These are phyloP conservation scores for Paraconiothyrium sp. DNA, from an alignment of 2,329 filamentous ascomycete genomes.

Conservation along the genomic window DNA sequence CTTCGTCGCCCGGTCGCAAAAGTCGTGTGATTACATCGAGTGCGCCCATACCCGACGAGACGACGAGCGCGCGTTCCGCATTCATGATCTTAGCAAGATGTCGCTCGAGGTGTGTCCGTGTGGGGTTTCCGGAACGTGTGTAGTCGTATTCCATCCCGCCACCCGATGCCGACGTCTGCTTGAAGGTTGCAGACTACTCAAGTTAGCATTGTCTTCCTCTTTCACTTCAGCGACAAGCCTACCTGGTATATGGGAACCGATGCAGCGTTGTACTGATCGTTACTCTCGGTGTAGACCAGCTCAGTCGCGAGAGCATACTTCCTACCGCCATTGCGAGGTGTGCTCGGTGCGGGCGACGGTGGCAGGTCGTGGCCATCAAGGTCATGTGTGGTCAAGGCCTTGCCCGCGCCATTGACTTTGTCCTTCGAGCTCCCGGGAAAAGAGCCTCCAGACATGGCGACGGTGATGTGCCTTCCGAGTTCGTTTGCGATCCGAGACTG, in stretches of 20 bases:
- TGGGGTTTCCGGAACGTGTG: slow-evolving; percentile 96
- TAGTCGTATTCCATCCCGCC: slow-evolving; percentile 95
- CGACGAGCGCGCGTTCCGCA: slow-evolving; percentile 86
- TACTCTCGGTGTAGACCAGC: slow-evolving; percentile 93
- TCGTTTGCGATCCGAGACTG: slow-evolving; percentile 9
- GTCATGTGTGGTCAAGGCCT: slow-evolving; percentile 51
- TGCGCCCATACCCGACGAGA: slow-evolving; percentile 96
- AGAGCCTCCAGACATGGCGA: slow-evolving; percentile 39
- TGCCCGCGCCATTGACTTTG: slow-evolving; percentile 50
- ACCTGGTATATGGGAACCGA: slow-evolving; percentile 97
- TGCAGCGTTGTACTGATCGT: slow-evolving; percentile 95
- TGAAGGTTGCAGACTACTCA: slow-evolving; percentile 91
- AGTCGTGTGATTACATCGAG: slow-evolving; percentile 95
- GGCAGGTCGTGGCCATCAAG: slow-evolving; percentile 52
- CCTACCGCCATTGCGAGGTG: slow-evolving; percentile 82
- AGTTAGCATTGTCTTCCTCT: slow-evolving; percentile 24
- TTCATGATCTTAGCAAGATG: slow-evolving; percentile 99
- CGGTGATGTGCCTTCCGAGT: slow-evolving; percentile 17
- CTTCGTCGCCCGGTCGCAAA: slow-evolving; percentile 91
- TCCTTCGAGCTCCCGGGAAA: slow-evolving; percentile 40
- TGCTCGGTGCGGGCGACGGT: slow-evolving; percentile 87
- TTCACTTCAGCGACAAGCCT: slow-evolving; percentile 8
- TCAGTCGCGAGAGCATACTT: slow-evolving; percentile 96
- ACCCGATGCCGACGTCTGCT: slow-evolving; percentile 82
- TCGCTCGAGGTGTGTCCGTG: slow-evolving; percentile 92